Evolutionary conservation across 257 asterid species (phyloP), one percentile per base, ranked within the genome.

Genomic region (Solanum sparsipilum): DNA sequence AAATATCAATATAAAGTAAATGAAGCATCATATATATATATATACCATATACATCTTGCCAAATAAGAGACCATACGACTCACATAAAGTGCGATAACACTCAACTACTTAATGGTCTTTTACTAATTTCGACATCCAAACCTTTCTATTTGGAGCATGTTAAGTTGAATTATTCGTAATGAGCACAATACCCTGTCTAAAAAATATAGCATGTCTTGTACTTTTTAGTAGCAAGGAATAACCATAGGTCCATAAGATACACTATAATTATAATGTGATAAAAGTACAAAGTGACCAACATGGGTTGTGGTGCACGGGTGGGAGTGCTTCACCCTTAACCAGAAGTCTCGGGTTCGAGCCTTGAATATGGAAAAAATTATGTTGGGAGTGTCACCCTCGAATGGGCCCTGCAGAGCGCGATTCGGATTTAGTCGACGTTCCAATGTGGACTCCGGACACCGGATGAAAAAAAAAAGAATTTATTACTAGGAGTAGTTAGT

Each of bases 391-490:
- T 2, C 8, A 52, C 0, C 23, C 10, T 52, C 4, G n/a, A 52
- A 52, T 52, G n/a, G 23, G 1, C 9, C 4, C 1, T 7, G 23
- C 9, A 52, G 23, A 16, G 3, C 23, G 21, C 0, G 0, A 52
- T 16, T 0, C 4, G 0, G 0, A 2, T 52, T 52, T 52, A 52
- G 4, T 52, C 4, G 10, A 0, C 0, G 9, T 1, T 52, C 1
- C 1, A 6, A 52, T 52, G 9, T 52, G 1, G 9, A 16, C 3
- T 16, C 1, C 9, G 9, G 9, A 52, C 10, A 52, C 9, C 9
- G 4, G 0, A 0, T 2, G 3, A 0, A 3, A 52, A 52, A 46
- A 6, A 5, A 6, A 52, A 52, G 3, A 0, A 15, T 5, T 13
- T 68, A 70, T 27, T 73, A 32, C 8, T 34, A 73, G 46, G 15